Base-by-base conservation (phyloP, 768 basidiomycete species). In the Suillus weaverae region DNA sequence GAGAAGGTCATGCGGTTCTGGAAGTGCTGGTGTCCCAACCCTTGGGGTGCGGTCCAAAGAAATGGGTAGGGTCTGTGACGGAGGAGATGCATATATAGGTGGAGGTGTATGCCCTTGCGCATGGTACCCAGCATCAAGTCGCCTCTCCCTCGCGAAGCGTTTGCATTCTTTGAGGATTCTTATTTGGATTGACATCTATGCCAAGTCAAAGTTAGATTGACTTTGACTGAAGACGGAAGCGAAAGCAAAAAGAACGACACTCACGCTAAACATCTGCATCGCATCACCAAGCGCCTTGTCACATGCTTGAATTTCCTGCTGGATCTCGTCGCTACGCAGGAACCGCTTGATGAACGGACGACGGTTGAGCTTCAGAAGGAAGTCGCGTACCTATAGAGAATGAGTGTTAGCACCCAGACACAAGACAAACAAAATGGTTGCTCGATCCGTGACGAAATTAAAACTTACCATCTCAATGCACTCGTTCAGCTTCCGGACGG, bases 291-390 rank as follows among this genome's bases (percentile, higher is more conserved):
- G 77, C 2, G 79, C 79, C 13, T 82, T 77, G 60, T 87, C 83
- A 60, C 87, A 89, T 3, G 72, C 76, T 0, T 73, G 70, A 43
- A 92, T 84, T 38, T 84, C 82, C 3, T 79, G 76, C 18, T 81
- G 71, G 35, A 88, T 88, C 67, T 93, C 90, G 44, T 90, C 88
- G 50, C 90, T 84, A 71, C 87, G 87, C 44, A 94, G 81, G 70
- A 91, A 94, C 5, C 91, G 82, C 74, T 91, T 91, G 67, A 94
- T 76, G 77, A 92, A 94, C 0, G 92, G 89, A 2, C 90, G 79
- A 48, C 84, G 79, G 18, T 81, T 78, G 67, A 91, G 87, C 67
- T 85, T 87, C 62, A 80, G 70, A 33, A 91, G 79, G 67, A 92
- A 84, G 2, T 71, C 67, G 46, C 79, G 77, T 4, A 91, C 82